Evolutionary conservation across 768 basidiomycete species (phyloP).

Genomic region (Mycena amicta): DNA sequence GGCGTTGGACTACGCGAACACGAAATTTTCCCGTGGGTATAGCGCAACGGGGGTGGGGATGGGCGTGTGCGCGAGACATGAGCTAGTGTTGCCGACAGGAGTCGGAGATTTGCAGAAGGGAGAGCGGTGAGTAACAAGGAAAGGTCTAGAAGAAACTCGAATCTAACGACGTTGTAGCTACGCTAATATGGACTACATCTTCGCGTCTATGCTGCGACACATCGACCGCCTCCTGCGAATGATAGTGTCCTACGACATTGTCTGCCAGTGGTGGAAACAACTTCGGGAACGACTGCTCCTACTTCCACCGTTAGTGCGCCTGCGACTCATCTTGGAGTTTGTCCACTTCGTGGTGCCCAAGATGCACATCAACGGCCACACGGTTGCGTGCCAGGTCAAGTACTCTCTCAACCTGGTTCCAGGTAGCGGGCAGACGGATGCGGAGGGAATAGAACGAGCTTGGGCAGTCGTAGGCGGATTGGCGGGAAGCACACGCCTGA

Average conservation of each 20-base stretch:
- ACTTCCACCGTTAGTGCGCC: conserved; percentile 10
- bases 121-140: too few species aligned
- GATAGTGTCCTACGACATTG: conserved; percentile 29
- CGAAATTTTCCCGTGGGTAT: conserved; percentile 23
- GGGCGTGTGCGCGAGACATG: conserved; percentile 25
- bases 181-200: conserved; percentile 26
- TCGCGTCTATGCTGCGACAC: conserved; percentile 20
- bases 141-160: background rate
- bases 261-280: conserved; percentile 31
- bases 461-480: conserved; percentile 30
- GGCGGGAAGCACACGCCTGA: conserved; percentile 34
- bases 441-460: conserved; percentile 33
- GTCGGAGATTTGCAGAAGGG: conserved; percentile 33
- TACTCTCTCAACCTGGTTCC: conserved; percentile 29
- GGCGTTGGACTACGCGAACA: conserved; percentile 13
- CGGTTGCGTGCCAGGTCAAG: conserved; percentile 21
- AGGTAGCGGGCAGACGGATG: conserved; percentile 34
- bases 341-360: conserved; percentile 31
- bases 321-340: conserved; percentile 8
- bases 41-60: conserved; percentile 24
- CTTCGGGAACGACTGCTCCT: conserved; percentile 14
- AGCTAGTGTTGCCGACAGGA: conserved; percentile 23
- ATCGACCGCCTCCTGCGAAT: background rate
- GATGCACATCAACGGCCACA: conserved; percentile 32
- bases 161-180: conserved; percentile 28